Evolutionary conservation across 2,329 filamentous ascomycete species (phyloP).

Genomic region (Allantophomopsis cytisporea): DNA sequence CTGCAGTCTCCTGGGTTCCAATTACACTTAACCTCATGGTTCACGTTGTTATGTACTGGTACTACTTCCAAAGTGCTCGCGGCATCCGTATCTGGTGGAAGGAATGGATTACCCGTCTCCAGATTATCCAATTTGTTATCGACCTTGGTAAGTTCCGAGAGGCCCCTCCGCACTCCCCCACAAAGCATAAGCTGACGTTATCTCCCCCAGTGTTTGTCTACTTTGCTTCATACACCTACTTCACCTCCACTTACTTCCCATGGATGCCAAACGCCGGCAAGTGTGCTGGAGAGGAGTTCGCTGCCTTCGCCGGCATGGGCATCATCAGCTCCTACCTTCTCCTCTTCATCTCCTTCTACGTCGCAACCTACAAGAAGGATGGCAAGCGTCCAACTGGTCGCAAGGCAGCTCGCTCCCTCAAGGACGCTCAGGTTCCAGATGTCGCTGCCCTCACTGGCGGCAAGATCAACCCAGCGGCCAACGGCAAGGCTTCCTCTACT

Average conservation of each 20-base stretch:
- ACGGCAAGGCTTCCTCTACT: constrained; percentile 31
- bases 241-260: constrained; percentile 79
- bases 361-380: constrained; percentile 87
- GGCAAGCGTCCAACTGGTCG: constrained; percentile 70
- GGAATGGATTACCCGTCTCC: constrained; percentile 96
- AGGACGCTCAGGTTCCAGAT: constrained; percentile 17
- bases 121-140: constrained; percentile 74
- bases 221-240: constrained; percentile 99
- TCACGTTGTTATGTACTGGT: constrained; percentile 99
- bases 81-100: constrained; percentile 98
- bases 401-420: constrained; percentile 48
- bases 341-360: constrained; percentile 98
- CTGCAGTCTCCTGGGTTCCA: constrained; percentile 86
- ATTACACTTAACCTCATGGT: constrained; percentile 88
- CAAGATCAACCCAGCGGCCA: constrained; percentile 25
- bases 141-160: constrained; percentile 2
- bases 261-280: constrained; percentile 72
- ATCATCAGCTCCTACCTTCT: constrained; percentile 92
- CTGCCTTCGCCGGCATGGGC: constrained; percentile 80
- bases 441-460: constrained; percentile 16
- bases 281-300: constrained; percentile 94
- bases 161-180: background rate
- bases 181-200: background rate
- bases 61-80: constrained; percentile 98
- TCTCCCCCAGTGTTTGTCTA: constrained; percentile 69